These are phyloP conservation scores for Monosporozyma aerobia DNA, from an alignment of 805 yeast species.

Conservation along the genomic window DNA sequence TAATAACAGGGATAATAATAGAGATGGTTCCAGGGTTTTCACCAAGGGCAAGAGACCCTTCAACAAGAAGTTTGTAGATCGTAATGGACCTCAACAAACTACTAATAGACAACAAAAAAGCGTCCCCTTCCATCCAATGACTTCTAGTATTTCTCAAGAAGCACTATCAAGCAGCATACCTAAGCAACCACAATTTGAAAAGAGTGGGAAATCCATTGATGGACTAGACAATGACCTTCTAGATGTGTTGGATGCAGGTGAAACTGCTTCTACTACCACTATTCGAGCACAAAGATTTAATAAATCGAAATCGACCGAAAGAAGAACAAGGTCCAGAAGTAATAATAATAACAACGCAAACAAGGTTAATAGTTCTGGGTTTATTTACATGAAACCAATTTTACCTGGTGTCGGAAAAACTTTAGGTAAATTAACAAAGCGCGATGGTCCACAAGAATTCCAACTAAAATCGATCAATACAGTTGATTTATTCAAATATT, in stretches of 20 bases:
- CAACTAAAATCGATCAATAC: slow-evolving; percentile 8
- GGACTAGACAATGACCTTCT: neutral
- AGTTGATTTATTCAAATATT: slow-evolving; percentile 18
- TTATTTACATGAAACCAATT: neutral
- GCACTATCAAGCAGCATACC: neutral
- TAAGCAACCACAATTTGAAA: neutral
- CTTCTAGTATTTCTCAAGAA: neutral
- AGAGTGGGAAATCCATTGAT: neutral
- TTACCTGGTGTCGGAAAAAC: neutral
- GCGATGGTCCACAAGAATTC: neutral
- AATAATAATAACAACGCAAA: neutral
- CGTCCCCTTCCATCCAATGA: neutral
- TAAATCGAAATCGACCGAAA: neutral
- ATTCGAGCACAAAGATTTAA: neutral
- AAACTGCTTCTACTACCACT: neutral
- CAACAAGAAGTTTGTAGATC: neutral
- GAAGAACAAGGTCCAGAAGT: neutral
- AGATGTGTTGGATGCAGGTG: neutral
- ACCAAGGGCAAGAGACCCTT: neutral
- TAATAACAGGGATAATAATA: slow-evolving; percentile 3
- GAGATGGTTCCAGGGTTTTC: neutral
- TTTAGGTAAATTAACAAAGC: neutral
- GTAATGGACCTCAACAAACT: neutral
- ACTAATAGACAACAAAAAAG: neutral
- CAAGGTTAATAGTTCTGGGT: neutral